Base-by-base conservation (phyloP, 1,139 yeast genomes). In the Casaregolazyma lundiana region DNA sequence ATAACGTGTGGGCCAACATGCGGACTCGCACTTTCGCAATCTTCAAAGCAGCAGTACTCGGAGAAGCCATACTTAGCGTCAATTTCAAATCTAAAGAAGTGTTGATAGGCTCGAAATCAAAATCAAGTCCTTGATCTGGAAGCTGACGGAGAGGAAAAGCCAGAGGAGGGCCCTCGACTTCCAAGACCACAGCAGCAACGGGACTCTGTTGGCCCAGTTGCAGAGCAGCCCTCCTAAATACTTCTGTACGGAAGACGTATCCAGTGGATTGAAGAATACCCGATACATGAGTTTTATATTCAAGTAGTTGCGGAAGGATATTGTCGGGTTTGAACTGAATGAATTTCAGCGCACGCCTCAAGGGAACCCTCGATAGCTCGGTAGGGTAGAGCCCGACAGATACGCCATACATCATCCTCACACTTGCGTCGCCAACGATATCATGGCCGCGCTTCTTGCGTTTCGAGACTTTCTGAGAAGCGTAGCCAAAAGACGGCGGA, bases 401-500 rank as follows among this genome's bases (percentile, higher is more conserved):
- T 3, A 40, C 43, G 4, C 30, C 43, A 19, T 40, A 40, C 29
- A 20, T 40, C 30, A 40, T 40, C 20, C 43, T 36, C 7, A 40
- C 43, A 6, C 30, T 30, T 8, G 43, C 24, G 19, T 40, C 43
- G 9, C 30, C 11, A 6, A 40, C 43, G 5, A 40, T 40, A 20
- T 40, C 43, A 15, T 18, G 19, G 19, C 29, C 17, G 2, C 19
- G 5, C 21, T 40, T 30, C 34, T 19, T 40, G 36, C 20, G 15
- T 32, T 40, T 40, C 9, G 19, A 20, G 21, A 21, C 30, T 5
- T 22, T 24, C 20, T 16, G 30, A 4, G 29, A 13, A 13, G 19
- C 21, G 6, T 13, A 17, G 19, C 43, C 43, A 32, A 40, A 40
- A 19, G 43, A 40, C 2, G 43, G 43, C 6, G 43, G 43, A 22